These are phyloP conservation scores for Quercus rubra DNA, from an alignment of 306 rosid genomes.

Conservation along the genomic window DNA sequence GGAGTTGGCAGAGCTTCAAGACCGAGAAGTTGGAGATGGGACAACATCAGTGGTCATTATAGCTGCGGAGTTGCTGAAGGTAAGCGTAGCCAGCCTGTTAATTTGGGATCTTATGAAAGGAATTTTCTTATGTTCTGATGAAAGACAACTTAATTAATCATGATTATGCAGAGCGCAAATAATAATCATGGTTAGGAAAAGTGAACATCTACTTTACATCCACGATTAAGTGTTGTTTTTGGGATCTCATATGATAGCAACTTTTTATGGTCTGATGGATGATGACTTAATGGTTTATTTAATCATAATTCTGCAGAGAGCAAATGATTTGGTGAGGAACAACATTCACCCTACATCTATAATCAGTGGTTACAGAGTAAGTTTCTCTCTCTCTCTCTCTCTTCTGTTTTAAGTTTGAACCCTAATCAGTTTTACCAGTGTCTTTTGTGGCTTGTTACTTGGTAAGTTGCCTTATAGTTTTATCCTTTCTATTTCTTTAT, in stretches of 20 bases:
- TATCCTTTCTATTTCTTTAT: background rate
- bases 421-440: background rate
- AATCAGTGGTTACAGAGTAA: conserved; percentile 89
- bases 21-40: conserved; percentile 96
- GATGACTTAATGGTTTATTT: background rate
- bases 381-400: background rate
- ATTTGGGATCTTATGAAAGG: background rate
- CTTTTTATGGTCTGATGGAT: background rate
- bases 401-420: background rate
- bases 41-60: conserved; percentile 94
- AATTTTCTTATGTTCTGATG: background rate
- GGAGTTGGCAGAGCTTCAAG: conserved; percentile 95
- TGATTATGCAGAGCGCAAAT: conserved; percentile 66
- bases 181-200: conserved; percentile 70
- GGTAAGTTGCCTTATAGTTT: conserved; percentile 5
- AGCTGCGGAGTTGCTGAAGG: conserved; percentile 94
- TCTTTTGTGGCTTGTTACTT: background rate
- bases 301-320: conserved; percentile 52
- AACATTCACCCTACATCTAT: conserved; percentile 98
- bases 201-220: conserved; percentile 76
- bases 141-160: background rate
- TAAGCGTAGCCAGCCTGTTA: conserved; percentile 9
- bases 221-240: background rate
- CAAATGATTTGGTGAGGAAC: conserved; percentile 92
- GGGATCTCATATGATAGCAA: background rate